Base-by-base conservation (phyloP, 2,329 filamentous ascomycete species). In the Colletotrichum tabaci region DNA sequence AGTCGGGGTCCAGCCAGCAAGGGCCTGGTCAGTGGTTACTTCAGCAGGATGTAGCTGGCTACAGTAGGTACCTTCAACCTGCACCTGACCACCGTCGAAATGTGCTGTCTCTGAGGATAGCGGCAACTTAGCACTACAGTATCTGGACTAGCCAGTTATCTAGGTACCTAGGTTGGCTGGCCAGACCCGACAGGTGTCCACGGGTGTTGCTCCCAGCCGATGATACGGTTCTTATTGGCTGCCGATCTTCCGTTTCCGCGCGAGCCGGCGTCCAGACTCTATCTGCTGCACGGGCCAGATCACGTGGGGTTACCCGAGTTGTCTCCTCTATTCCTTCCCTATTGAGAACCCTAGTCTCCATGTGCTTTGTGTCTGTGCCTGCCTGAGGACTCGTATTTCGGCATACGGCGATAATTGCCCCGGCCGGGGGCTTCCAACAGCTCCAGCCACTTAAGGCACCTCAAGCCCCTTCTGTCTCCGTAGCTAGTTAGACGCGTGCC, bases 1-100 rank as follows among this genome's bases (percentile, higher is more conserved):
- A 61, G 50, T 67, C 64, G 68, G 61, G 64, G 68, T 67, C 57
- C 57, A 67, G 68, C 18, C 52, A 30, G 35, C 2, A 53, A 40
- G 16, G 40, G 18, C 15, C 50, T 13, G 4, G 50, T 35, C 50
- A 53, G 2, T 2, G 7, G 47, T 26, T 38, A 38, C 35, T 38
- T 38, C 35, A 10, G 35, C 8, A 10, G 9, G 9, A 3, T 38
- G 35, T 38, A 38, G 9, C 35, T 38, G 35, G 35, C 8, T 10
- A 10, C 35, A 38, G 8, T 10, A 35, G 30, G 8, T 35, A 35
- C 30, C 30, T 35, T 35, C 1, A 8, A 0, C 2, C 1, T 1
- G 1, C 8, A 35, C 30, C 30, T 35, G 2, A 8, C 0, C 0
- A 35, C 30, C 8, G 2, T 2, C 30, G 2, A 10, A 9, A 9